Base-by-base conservation (phyloP, 768 basidiomycete species). In the Macrolepiota fuliginosa region DNA sequence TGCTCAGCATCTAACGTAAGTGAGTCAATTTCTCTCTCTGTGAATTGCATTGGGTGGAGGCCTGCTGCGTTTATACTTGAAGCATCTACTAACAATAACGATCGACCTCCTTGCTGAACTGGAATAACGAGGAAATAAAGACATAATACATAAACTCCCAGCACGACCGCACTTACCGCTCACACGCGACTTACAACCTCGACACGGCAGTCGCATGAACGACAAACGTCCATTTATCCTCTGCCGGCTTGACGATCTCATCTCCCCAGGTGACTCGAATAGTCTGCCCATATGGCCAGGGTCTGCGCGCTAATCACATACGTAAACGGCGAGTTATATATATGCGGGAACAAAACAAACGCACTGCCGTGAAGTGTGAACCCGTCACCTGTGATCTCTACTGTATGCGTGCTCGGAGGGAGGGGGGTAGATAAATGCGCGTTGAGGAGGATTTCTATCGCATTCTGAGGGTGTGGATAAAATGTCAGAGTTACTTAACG, bases 171-270 rank as follows among this genome's bases (percentile, higher is more conserved):
- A 39, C 53, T 22, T 17, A 9, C 15, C 27, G 11, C n/a, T n/a
- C n/a, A 27, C 11, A 25, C 29, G 47, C 11, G 19, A 49, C 27
- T 15, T n/a, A 27, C 27, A 2, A 32, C 12, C 24, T 32, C 13
- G 11, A 9, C 27, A 1, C 12, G 17, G 24, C n/a, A 22, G 29
- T 32, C 3, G 35, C 52, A 22, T 50, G 60, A n/a, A 61, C 24
- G 45, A 67, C 50, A 56, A 76, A 77, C 5, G 65, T 61, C 74
- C 76, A 76, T 64, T 77, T 76, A 63, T 76, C 72, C 15, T 69
- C 58, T 17, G 69, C 67, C 35, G 74, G 62, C 19, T 56, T 29
- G 36, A 75, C 57, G 9, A 25, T 29, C 27, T 62, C 60, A 3
- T 68, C 64, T 39, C 75, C 76, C 74, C 73, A 76, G 11, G 39